Evolutionary conservation across 2,329 filamentous ascomycete genomes (phyloP).

Genomic region (Cytospora leucostoma): DNA sequence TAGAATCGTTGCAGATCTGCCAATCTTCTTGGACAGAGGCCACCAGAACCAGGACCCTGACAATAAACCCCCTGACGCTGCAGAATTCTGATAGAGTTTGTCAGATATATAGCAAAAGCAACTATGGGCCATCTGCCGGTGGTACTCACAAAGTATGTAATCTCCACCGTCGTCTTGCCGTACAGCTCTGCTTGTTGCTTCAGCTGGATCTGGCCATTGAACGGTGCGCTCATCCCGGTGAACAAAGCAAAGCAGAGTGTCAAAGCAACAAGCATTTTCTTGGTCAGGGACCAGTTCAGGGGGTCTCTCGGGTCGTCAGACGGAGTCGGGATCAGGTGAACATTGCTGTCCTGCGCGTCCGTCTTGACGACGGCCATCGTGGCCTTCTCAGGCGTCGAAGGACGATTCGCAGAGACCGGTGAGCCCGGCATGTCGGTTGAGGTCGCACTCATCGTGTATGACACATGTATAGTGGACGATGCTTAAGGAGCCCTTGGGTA

Average conservation of each 20-base stretch:
- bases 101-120: neutral
- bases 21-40: constrained; percentile 39
- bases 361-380: neutral
- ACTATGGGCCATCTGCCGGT: neutral
- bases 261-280: constrained; percentile 37
- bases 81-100: constrained; percentile 33
- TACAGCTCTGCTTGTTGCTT: constrained; percentile 40
- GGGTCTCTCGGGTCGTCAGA: constrained; percentile 37
- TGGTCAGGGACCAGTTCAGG: constrained; percentile 39
- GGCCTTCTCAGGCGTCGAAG: neutral
- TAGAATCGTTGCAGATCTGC: constrained; percentile 42
- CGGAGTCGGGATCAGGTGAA: constrained; percentile 43
- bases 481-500: neutral
- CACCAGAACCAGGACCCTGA: constrained; percentile 42
- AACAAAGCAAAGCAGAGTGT: constrained; percentile 41
- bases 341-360: constrained; percentile 26
- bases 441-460: neutral
- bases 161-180: constrained; percentile 37
- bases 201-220: constrained; percentile 40
- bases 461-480: neutral
- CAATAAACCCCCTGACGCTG: constrained; percentile 42
- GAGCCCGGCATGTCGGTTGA: neutral
- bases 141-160: constrained; percentile 32
- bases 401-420: neutral
- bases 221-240: constrained; percentile 38